These are phyloP conservation scores for Moesziomyces sp. DNA, from an alignment of 1,284 basidiomycete species.

Conservation along the genomic window DNA sequence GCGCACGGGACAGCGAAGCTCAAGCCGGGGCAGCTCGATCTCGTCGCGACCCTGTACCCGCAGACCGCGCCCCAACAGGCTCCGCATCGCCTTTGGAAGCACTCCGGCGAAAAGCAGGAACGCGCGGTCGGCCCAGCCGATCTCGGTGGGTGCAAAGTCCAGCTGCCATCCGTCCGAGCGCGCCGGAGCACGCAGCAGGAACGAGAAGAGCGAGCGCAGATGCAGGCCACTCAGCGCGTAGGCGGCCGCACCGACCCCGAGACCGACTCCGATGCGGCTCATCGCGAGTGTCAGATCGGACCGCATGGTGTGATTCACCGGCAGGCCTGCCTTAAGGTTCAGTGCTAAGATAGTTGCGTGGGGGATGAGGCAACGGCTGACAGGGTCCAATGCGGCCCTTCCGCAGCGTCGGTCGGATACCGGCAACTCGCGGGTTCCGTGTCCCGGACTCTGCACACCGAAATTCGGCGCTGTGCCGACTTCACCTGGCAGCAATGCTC, in stretches of 20 bases:
- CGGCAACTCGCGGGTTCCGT: no score
- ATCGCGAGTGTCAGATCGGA: slow-evolving; percentile 1
- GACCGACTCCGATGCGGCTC: slow-evolving; percentile 10
- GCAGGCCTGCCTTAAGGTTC: no score
- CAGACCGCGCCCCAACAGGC: not conserved
- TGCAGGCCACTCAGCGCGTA: slow-evolving; percentile 12
- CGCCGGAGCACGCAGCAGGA: slow-evolving; percentile 5
- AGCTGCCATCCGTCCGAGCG: slow-evolving; percentile 4
- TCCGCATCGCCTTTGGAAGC: slow-evolving; percentile 7
- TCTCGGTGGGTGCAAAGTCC: slow-evolving; percentile 16
- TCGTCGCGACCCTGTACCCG: slow-evolving; percentile 2
- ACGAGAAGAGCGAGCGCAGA: slow-evolving; percentile 12
- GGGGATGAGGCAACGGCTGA: no score
- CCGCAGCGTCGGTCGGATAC: no score
- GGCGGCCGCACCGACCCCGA: slow-evolving; percentile 5
- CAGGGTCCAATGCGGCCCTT: no score
- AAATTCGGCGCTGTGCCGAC: no score
- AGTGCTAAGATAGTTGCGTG: no score
- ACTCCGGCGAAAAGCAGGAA: slow-evolving; percentile 16
- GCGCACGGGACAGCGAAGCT: slow-evolving; percentile 15
- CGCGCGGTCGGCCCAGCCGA: slow-evolving; percentile 13
- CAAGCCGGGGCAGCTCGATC: slow-evolving; percentile 14
- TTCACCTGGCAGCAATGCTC: no score
- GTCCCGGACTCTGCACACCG: no score
- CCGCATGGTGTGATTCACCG: not conserved